Evolutionary conservation across 2,329 filamentous ascomycete genomes (phyloP).

Genomic region (Trichoderma lentiforme): DNA sequence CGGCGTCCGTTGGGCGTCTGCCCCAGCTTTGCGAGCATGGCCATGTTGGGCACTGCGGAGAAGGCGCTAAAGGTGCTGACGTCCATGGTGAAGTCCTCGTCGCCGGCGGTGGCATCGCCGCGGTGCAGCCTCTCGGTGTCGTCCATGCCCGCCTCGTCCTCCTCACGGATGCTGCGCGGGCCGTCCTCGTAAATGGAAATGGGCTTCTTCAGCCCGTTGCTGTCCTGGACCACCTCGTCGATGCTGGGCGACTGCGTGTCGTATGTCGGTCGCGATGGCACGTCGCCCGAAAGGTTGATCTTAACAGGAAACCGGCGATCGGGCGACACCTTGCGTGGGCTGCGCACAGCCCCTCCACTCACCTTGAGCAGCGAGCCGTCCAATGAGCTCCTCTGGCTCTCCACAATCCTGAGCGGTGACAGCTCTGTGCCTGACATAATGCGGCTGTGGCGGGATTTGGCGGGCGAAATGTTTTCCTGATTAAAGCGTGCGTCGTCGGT

Average conservation of each 20-base stretch:
- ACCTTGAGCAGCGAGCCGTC: slow-evolving; percentile 22
- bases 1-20: slow-evolving; percentile 51
- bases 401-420: slow-evolving; percentile 56
- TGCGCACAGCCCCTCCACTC: slow-evolving; percentile 34
- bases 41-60: slow-evolving; percentile 85
- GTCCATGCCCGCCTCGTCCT: slow-evolving; percentile 31
- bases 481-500: slow-evolving; percentile 33
- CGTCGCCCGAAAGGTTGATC: slow-evolving; percentile 39
- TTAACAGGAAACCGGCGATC: slow-evolving; percentile 62
- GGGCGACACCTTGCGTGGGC: slow-evolving; percentile 48
- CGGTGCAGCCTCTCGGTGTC: slow-evolving; percentile 21
- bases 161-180: slow-evolving; percentile 28
- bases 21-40: slow-evolving; percentile 71
- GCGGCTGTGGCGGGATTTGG: slow-evolving; percentile 50
- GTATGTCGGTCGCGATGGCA: slow-evolving; percentile 22
- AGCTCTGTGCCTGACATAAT: slow-evolving; percentile 56
- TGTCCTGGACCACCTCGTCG: slow-evolving; percentile 53
- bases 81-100: slow-evolving; percentile 60
- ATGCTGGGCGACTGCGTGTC: slow-evolving; percentile 44
- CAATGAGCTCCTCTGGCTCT: slow-evolving; percentile 31
- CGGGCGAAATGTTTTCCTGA: slow-evolving; percentile 48
- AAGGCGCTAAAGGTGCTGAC: slow-evolving; percentile 85
- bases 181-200: slow-evolving; percentile 63
- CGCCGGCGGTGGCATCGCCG: slow-evolving; percentile 41
- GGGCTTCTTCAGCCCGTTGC: slow-evolving; percentile 54